Evolutionary conservation across 2,329 filamentous ascomycete genomes (phyloP), one percentile per base, ranked within the genome.

Genomic region (Penicillium hordei): DNA sequence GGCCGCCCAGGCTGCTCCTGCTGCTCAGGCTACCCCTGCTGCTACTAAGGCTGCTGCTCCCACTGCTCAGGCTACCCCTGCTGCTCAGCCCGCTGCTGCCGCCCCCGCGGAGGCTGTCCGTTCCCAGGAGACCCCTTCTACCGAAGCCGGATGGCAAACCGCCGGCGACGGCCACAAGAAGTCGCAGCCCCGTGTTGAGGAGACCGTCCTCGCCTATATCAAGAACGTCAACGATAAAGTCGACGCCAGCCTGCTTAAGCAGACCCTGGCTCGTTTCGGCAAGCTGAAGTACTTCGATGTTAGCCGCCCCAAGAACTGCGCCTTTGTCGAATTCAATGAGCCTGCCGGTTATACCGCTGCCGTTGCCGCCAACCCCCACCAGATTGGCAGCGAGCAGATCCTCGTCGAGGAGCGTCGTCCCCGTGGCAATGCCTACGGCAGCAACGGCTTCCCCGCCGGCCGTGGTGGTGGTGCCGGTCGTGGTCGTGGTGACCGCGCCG

Each of bases 171-270:
- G 86, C 55, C 89, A 96, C 76, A 89, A 89, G 68, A 94, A 94
- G 82, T 88, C 91, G 72, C 90, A 94, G 74, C 88, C 87, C 69
- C 86, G 91, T 50, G 75, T 81, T 27, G 89, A 93, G 70, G 89
- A 91, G 62, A 86, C 86, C 61, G 88, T 88, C 53, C 85, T 92
- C 66, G 94, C 89, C 21, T 97, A 97, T 76, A 91, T 99, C 76
- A 96, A 96, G 82, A 96, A 93, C 68, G 93, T 97, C 49, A 93
- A 88, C 49, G 92, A 96, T 34, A 93, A 92, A 78, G 88, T 99
- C 52, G 85, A 90, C 72, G 83, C 87, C 15, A 84, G 86, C 40
- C 85, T 91, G 46, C 81, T 99, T 59, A 88, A 83, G 75, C 81
- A 83, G 52, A 83, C 86, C 53, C 81, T 99, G 51, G 82, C 86